These are phyloP conservation scores for Cytospora schulzeri DNA, from an alignment of 2,329 filamentous ascomycete genomes.

Conservation along the genomic window DNA sequence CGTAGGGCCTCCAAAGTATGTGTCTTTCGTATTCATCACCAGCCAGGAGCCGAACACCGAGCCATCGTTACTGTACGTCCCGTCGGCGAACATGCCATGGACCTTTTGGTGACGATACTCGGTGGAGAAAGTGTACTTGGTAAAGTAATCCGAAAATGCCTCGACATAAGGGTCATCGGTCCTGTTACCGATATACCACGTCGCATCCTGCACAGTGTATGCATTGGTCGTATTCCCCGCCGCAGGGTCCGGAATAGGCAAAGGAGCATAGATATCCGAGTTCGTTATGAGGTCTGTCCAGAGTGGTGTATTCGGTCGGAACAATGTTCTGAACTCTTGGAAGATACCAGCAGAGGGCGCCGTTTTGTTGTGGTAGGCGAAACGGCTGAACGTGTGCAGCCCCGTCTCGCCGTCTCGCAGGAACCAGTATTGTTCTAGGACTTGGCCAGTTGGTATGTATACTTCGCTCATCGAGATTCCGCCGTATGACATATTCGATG, in stretches of 20 bases:
- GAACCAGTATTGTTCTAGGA: conserved; percentile 67
- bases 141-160: conserved; percentile 63
- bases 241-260: conserved; percentile 41
- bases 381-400: conserved; percentile 61
- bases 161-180: conserved; percentile 57
- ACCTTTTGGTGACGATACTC: conserved; percentile 60
- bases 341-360: conserved; percentile 59
- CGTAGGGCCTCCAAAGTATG: conserved; percentile 62
- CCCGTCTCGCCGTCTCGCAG: conserved; percentile 64
- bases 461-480: conserved; percentile 62
- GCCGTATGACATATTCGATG: conserved; percentile 53
- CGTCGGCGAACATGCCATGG: conserved; percentile 51
- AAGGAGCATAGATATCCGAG: conserved; percentile 54
- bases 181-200: conserved; percentile 60
- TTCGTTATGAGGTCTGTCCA: conserved; percentile 67
- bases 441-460: conserved; percentile 58
- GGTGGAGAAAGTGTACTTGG: conserved; percentile 65
- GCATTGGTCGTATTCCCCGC: conserved; percentile 45
- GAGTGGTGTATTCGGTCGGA: conserved; percentile 59
- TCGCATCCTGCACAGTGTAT: conserved; percentile 62
- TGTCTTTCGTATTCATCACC: conserved; percentile 66
- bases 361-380: conserved; percentile 60
- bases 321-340: conserved; percentile 63
- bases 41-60: conserved; percentile 63
- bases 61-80: conserved; percentile 47